Conservation (phyloP, 225 moss, liverwort and hornwort species). For the Neckera pumila region DNA sequence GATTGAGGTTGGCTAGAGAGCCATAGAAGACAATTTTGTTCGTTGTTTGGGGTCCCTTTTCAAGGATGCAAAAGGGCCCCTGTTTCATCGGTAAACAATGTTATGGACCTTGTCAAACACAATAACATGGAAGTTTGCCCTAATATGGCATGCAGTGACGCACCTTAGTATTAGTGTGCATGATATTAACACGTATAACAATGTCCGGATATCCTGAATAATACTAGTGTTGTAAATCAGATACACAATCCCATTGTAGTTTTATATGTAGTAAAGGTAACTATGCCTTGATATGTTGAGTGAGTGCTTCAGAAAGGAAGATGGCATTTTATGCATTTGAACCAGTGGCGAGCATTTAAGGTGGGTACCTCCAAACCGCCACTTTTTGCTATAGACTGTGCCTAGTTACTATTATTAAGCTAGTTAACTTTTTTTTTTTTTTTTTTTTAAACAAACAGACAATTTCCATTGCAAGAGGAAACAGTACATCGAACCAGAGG, state of each 20-base stretch:
- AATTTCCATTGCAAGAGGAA: no score
- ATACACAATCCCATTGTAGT: background rate
- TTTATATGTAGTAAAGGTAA: background rate
- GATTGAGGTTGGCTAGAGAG: background rate
- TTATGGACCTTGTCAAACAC: background rate
- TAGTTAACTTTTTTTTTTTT: no score
- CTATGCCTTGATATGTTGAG: background rate
- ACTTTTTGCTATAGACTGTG: no score
- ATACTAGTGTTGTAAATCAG: background rate
- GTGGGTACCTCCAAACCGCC: rapidly evolving
- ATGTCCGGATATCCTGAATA: background rate
- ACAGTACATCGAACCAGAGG: no score
- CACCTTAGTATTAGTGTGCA: background rate
- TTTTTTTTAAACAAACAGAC: no score
- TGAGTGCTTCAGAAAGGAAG: no score
- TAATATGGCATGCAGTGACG: background rate
- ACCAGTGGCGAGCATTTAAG: background rate
- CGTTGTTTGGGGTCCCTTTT: background rate
- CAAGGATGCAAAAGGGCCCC: background rate
- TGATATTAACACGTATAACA: no score
- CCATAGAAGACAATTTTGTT: background rate
- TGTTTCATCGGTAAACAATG: background rate
- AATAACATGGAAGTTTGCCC: background rate
- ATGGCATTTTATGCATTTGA: background rate
- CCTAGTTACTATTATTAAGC: background rate